phyloP scores from a whole-genome alignment of 208 protist genomes.

The Leishmania arabica region DNA sequence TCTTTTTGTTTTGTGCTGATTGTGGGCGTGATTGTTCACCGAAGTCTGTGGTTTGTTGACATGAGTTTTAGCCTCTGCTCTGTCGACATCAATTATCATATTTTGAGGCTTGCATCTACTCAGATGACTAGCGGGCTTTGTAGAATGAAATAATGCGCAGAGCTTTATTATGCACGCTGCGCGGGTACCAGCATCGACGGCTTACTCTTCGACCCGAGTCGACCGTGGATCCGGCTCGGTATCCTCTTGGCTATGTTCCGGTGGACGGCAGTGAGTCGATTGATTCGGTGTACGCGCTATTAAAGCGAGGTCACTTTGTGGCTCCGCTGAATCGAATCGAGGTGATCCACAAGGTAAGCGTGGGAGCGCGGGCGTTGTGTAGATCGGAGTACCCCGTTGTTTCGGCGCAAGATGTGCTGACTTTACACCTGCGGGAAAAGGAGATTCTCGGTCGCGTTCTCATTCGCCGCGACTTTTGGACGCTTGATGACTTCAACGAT shows the following conservation, averaged over 20 bases:
- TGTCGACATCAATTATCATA: background rate
- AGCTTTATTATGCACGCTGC: no score
- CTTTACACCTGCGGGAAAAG: slow-evolving; percentile 38
- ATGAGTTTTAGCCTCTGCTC: no score
- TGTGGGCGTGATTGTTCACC: no score
- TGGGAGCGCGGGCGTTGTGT: slow-evolving; percentile 57
- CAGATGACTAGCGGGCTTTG: background rate
- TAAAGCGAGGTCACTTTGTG: slow-evolving; percentile 83
- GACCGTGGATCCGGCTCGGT: slow-evolving; percentile 38
- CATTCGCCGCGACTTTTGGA: slow-evolving; percentile 88
- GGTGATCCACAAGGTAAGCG: slow-evolving; percentile 58
- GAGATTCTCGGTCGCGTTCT: slow-evolving; percentile 72
- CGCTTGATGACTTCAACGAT: slow-evolving; percentile 88
- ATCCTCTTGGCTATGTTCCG: slow-evolving; percentile 81
- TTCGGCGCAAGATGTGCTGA: slow-evolving; percentile 53
- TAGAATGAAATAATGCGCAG: slow-evolving; percentile 1
- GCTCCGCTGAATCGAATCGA: slow-evolving; percentile 78
- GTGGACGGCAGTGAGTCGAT: slow-evolving; percentile 80
- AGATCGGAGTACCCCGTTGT: slow-evolving; percentile 71
- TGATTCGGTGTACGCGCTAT: slow-evolving; percentile 70
- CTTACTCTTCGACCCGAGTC: slow-evolving; percentile 42
- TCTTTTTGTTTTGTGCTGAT: no score
- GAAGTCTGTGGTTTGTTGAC: background rate
- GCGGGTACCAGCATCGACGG: background rate
- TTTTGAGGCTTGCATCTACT: background rate